Base-by-base conservation (phyloP, 345 rosid genomes). In the Viola odorata region DNA sequence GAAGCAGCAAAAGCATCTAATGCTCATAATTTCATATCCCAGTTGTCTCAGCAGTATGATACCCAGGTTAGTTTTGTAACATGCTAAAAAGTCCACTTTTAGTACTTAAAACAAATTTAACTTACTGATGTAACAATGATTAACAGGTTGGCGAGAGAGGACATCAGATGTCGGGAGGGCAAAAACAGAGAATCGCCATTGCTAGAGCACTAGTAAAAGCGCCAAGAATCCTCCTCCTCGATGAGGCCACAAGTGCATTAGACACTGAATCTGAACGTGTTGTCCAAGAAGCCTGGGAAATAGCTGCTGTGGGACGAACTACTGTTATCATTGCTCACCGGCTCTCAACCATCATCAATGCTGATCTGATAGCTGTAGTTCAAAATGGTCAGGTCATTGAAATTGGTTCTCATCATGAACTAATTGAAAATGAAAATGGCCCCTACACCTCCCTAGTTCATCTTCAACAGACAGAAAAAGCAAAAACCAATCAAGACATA, bases 371-470 rank as follows among this genome's bases (percentile, higher is more conserved):
- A 58, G 73, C 45, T 3, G 85, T 80, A 48, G 45, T 78, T 38
- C 74, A 69, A 60, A 62, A 70, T 5, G 83, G 89, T n/a, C 50
- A 44, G 66, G 77, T 82, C 9, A 44, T 78, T 7, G 84, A 81
- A 73, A 75, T 55, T 0, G 86, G 86, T 50, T 78, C 83, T 16
- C 84, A 84, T 58, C 42, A 74, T 51, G 80, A 80, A 61, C 76
- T 78, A 5, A 70, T 81, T 61, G 71, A 69, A 66, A 56, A 69
- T 66, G 62, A 70, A 50, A 60, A 62, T 41, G 75, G 78, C 8
- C 49, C 64, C 36, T 78, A 74, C 11, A 52, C 56, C 55, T 69
- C 72, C 63, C 72, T 84, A 84, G 78, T 81, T 45, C 59, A 72
- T 40, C 60, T 80, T 49, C 86, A 80, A 10, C 50, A 45, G 50